Evolutionary conservation across 306 rosid species (phyloP).

Genomic region (Gastrolobium bilobum): DNA sequence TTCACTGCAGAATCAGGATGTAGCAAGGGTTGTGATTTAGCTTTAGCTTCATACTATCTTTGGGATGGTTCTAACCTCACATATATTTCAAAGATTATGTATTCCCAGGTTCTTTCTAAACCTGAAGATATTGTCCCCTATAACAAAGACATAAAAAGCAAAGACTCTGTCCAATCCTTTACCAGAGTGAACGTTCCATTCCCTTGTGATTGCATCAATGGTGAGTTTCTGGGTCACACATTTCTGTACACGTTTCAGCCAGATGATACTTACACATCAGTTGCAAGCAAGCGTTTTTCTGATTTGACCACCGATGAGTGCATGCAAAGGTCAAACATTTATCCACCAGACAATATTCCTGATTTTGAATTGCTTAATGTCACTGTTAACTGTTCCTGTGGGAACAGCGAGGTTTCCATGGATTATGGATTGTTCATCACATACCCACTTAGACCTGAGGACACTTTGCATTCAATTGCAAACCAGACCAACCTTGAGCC

Average conservation of each 20-base stretch:
- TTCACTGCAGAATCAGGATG: constrained; percentile 63
- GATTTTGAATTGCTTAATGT: constrained; percentile 50
- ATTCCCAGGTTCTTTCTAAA: constrained; percentile 32
- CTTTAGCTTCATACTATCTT: constrained; percentile 72
- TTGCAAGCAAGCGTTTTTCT: constrained; percentile 55
- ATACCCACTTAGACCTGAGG: constrained; percentile 65
- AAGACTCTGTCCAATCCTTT: background rate
- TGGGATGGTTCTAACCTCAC: constrained; percentile 32
- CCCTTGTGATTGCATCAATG: constrained; percentile 64
- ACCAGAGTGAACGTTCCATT: constrained; percentile 69
- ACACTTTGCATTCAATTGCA: constrained; percentile 58
- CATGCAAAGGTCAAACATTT: constrained; percentile 57
- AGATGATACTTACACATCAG: constrained; percentile 48
- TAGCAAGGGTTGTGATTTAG: constrained; percentile 52
- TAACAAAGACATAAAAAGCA: constrained; percentile 54
- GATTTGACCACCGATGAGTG: constrained; percentile 59
- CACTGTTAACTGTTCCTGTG: constrained; percentile 77
- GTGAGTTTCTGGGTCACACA: constrained; percentile 57
- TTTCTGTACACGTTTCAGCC: constrained; percentile 47
- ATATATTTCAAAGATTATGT: constrained; percentile 41
- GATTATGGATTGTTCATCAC: constrained; percentile 77
- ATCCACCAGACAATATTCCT: constrained; percentile 47
- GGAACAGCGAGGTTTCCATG: constrained; percentile 58
- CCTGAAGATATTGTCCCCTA: constrained; percentile 47
- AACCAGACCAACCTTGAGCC: constrained; percentile 23